Conservation (phyloP, 352 stramenopile species). For the Elongisporangium anandrum region DNA sequence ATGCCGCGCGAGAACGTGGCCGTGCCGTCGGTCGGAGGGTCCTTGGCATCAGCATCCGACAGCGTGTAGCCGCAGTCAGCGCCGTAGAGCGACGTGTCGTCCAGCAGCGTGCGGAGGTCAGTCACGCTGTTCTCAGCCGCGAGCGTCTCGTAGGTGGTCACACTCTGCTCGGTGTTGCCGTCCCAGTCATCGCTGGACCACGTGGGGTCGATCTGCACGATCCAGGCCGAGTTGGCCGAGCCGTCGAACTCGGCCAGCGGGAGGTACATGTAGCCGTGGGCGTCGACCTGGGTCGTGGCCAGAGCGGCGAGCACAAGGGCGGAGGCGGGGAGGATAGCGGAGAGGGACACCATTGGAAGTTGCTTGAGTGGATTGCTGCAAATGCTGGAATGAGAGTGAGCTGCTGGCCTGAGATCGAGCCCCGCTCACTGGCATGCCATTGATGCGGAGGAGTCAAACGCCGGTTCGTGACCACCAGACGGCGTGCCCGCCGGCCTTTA, state of each 20-base stretch:
- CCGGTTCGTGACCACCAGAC: neutral
- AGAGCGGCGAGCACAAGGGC: conserved; percentile 3
- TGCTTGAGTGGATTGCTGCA: conserved; percentile 6
- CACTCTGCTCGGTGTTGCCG: conserved; percentile 25
- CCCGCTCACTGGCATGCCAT: neutral
- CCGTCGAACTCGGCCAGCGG: conserved; percentile 13
- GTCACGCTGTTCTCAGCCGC: conserved; percentile 25
- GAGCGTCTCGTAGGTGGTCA: conserved; percentile 15
- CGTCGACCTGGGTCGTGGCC: conserved; percentile 9
- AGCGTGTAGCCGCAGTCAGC: conserved; percentile 31
- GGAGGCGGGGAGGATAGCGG: conserved; percentile 4
- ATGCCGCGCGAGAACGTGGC: conserved; percentile 27
- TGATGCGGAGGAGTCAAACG: neutral
- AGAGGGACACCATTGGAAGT: conserved; percentile 14
- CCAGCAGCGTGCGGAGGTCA: conserved; percentile 25
- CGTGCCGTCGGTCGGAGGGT: conserved; percentile 28
- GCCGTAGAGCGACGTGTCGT: conserved; percentile 29
- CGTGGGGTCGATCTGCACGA: conserved; percentile 16
- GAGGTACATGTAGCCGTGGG: conserved; percentile 30
- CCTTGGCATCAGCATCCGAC: conserved; percentile 23
- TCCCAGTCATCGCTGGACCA: conserved; percentile 20
- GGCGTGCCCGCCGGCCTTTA: neutral
- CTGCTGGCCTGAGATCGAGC: neutral
- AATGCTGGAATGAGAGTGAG: conserved; percentile 14
- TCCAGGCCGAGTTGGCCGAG: conserved; percentile 14